Evolutionary conservation across 2,329 filamentous ascomycete genomes (phyloP), one percentile per base, ranked within the genome.

Genomic region (Hymenoscyphus infarciens): DNA sequence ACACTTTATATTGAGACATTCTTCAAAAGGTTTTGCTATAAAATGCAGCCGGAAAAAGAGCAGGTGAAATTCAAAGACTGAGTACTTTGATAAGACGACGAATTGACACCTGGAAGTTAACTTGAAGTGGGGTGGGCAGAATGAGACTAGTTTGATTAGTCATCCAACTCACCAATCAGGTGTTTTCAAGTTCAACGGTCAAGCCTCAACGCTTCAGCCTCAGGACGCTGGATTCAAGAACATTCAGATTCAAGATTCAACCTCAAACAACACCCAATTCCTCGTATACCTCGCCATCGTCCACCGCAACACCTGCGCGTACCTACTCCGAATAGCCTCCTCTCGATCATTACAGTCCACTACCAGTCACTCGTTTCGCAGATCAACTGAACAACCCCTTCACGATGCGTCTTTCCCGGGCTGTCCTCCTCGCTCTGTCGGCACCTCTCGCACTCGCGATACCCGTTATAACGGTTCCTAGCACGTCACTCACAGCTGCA

Each of bases 381-480:
- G 42, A 49, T 22, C 53, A 33, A 55, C 42, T 56, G 38, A 56
- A 11, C 38, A 39, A 42, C 19, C 31, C 38, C 33, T 29, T 54
- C 63, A 62, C 42, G 22, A 73, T 74, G 71, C 67, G 65, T 57
- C 60, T 66, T 7, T 66, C 62, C 27, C 60, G 57, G 27, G 59
- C 66, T 35, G 53, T 70, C 52, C 25, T 66, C 56, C 63, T 71
- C 25, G 57, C 69, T 57, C 65, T 68, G 16, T 61, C 61, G 25
- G 57, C 61, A 42, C 69, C 71, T 11, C 57, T 71, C 25, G 67
- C 65, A n/a, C 61, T 70, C 35, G 70, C 71, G n/a, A 69, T 73
- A 49, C 68, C 71, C 6, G 73, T 81, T 60, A 84, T 88, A 75
- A 80, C 78, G 56, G 74, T 71, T 19, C 85, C 86, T 6, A 74